Evolutionary conservation across 306 rosid genomes (phyloP), one percentile per base, ranked within the genome.

Genomic region (Pyrus bretschneideri): DNA sequence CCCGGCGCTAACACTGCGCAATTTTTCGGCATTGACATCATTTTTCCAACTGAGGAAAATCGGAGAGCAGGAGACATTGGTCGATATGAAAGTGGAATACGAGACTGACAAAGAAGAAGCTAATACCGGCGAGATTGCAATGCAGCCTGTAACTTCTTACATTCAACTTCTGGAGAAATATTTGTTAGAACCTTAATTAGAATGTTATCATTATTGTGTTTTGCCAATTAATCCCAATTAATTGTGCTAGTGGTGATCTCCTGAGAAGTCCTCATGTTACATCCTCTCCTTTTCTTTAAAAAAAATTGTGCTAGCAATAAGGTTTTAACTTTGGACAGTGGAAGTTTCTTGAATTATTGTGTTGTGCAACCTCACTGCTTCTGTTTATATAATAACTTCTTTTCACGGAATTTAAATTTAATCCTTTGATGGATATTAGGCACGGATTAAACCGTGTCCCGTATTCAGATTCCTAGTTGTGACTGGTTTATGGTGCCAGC

Each of bases 1-100:
- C 14, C 74, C 74, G 40, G 63, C 35, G 25, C 51, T 63, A n/a
- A 75, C 59, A 22, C 18, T 70, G 55, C 67, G 80, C 19, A 19
- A 30, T 25, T 76, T 76, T 38, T 76, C 80, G 38, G 38, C 67
- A 17, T 35, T 67, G 58, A 76, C 73, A 22, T 25, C 58, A 4
- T 31, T 9, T 17, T 76, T 76, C 65, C 67, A 76, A 57, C 67
- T 76, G 21, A 67, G n/a, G 9, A 18, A 66, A 14, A 58, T 76
- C 21, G 66, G 74, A 55, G 80, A 76, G 59, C 46, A 76, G 49
- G 80, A 76, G 74, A 76, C 54, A 29, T 23, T 67, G 23, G 80
- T 76, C 2, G 40, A 64, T 64, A 27, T 72, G 76, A 72, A 72
- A 8, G 62, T 70, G 22, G 74, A 27, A 1, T 46, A 49, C 52